Conservation (phyloP, 257 asterid species). For the Nicotiana undulata region DNA sequence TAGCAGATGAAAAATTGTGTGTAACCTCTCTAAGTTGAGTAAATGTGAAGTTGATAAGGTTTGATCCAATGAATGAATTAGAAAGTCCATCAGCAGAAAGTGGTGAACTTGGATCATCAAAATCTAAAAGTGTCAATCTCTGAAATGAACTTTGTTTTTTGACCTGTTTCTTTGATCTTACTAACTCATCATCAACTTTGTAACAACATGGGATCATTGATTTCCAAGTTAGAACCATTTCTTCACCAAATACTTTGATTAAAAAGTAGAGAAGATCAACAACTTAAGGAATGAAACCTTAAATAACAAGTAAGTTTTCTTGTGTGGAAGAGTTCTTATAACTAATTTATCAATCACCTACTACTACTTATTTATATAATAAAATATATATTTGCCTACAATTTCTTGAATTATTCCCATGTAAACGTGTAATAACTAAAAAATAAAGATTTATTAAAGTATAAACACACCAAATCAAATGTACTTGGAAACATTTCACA, state of each 20-base stretch:
- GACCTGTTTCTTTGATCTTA: background rate
- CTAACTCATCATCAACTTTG: background rate
- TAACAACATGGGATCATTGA: conserved; percentile 10
- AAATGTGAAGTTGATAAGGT: background rate
- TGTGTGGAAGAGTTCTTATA: background rate
- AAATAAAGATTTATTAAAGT: background rate
- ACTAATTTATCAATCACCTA: conserved; percentile 11
- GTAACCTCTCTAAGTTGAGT: conserved; percentile 11
- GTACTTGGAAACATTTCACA: conserved; percentile 5
- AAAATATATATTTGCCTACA: too few relatives aligned
- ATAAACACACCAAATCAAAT: background rate
- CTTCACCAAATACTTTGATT: background rate
- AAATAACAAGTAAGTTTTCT: background rate
- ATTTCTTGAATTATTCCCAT: conserved; percentile 5
- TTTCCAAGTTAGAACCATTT: conserved; percentile 9
- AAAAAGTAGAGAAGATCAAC: background rate
- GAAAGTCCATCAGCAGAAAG: conserved; percentile 7
- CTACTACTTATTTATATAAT: background rate
- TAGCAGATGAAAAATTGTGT: background rate
- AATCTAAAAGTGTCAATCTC: background rate
- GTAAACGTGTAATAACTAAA: background rate
- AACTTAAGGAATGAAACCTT: background rate
- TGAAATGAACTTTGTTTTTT: conserved; percentile 6
- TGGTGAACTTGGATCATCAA: conserved; percentile 11
- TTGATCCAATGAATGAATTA: conserved; percentile 11